A percentile compares a stretch with the other conserved stretches of the same genome.
Conservation (phyloP, 1,284 basidiomycete species). For the Cryptococcus sp. region DNA sequence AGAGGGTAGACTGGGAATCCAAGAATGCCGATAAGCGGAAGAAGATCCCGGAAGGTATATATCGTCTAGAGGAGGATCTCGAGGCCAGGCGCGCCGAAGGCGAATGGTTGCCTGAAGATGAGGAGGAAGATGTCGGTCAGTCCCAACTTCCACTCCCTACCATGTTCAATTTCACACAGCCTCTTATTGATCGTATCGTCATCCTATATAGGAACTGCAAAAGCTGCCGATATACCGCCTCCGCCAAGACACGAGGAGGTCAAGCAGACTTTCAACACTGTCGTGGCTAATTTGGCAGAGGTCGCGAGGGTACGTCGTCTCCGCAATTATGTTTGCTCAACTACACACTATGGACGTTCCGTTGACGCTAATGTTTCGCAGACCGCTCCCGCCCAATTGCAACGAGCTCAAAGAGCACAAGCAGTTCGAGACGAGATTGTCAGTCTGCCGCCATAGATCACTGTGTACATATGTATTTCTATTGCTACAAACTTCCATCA, state of each 20-base stretch:
- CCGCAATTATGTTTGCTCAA: neutral
- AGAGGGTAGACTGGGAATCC: conserved; percentile 67
- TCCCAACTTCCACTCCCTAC: neutral
- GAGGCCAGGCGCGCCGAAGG: conserved; percentile 56
- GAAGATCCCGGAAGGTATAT: conserved; percentile 60
- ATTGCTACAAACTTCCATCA: no score
- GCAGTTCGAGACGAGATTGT: conserved; percentile 47
- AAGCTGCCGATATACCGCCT: conserved; percentile 28
- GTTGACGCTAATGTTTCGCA: conserved; percentile 14
- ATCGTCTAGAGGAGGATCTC: conserved; percentile 57
- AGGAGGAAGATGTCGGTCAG: conserved; percentile 26
- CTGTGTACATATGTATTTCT: neutral
- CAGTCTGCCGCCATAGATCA: conserved; percentile 18
- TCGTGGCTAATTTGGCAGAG: conserved; percentile 36
- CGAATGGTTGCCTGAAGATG: conserved; percentile 49
- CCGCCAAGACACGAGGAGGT: conserved; percentile 43
- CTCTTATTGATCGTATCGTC: neutral
- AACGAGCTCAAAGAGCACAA: conserved; percentile 49
- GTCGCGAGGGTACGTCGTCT: conserved; percentile 34
- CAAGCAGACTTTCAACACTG: conserved; percentile 32
- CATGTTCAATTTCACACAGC: neutral
- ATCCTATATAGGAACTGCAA: neutral
- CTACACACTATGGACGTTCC: neutral
- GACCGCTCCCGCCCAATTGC: conserved; percentile 43
- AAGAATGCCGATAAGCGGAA: conserved; percentile 65